Evolutionary conservation across 2,329 filamentous ascomycete species (phyloP).

Genomic region (Zymoseptoria pseudotritici): DNA sequence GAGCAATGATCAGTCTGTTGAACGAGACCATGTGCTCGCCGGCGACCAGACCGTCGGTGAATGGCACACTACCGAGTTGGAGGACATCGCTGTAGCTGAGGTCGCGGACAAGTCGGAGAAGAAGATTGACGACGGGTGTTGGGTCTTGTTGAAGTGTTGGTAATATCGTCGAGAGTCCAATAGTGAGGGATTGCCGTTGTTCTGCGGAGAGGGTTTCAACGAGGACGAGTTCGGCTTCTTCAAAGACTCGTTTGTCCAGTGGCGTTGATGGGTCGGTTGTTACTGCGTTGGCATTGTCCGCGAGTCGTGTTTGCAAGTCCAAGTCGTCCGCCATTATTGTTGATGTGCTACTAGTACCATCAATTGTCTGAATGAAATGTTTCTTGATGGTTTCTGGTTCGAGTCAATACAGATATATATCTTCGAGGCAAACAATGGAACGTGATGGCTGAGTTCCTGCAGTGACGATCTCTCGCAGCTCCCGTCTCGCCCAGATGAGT

Average conservation of each 20-base stretch:
- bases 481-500: neutral
- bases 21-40: slow-evolving; percentile 39
- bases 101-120: slow-evolving; percentile 43
- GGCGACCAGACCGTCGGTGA: slow-evolving; percentile 48
- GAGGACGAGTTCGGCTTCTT: slow-evolving; percentile 43
- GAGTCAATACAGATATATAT: neutral
- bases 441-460: too few relatives aligned
- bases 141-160: slow-evolving; percentile 52
- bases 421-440: too few relatives aligned
- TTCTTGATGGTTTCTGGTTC: neutral
- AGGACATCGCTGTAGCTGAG: slow-evolving; percentile 45
- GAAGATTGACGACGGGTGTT: slow-evolving; percentile 46
- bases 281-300: slow-evolving; percentile 12
- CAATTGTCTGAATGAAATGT: neutral
- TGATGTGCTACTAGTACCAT: neutral
- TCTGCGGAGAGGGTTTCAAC: slow-evolving; percentile 31
- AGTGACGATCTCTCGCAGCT: neutral
- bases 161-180: slow-evolving; percentile 45
- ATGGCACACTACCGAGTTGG: slow-evolving; percentile 31
- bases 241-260: slow-evolving; percentile 44
- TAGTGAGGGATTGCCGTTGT: slow-evolving; percentile 30
- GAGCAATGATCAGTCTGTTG: slow-evolving; percentile 48
- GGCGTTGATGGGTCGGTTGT: slow-evolving; percentile 15
- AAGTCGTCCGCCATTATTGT: slow-evolving; percentile 15
- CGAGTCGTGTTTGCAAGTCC: slow-evolving; percentile 8